These are phyloP conservation scores for Globisporangium irregulare DNA, from an alignment of 352 stramenopile genomes.

Conservation along the genomic window DNA sequence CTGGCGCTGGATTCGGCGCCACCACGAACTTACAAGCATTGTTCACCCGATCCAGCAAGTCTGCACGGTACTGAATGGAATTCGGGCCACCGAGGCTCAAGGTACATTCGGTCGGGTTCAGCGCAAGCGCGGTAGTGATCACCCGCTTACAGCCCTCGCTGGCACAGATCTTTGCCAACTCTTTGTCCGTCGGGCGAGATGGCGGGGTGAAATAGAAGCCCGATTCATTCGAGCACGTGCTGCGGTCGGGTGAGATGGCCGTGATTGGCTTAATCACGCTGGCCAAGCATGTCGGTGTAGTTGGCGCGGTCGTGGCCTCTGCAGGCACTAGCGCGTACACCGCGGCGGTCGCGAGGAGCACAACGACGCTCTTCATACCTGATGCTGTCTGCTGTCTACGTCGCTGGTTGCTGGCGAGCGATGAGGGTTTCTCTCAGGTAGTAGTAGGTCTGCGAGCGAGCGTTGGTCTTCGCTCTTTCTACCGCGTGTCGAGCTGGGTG, in stretches of 20 bases:
- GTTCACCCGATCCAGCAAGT: constrained; percentile 15
- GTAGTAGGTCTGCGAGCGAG: not conserved
- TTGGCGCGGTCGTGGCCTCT: not conserved
- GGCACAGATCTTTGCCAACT: constrained; percentile 14
- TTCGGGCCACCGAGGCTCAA: not conserved
- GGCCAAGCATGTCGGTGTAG: not conserved
- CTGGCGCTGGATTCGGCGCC: not conserved
- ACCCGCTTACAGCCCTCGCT: constrained; percentile 2
- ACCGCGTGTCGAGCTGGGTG: constrained; percentile 2
- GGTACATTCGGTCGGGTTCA: constrained; percentile 17
- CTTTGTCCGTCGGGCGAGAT: not conserved
- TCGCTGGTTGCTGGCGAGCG: not conserved
- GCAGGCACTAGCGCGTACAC: not conserved
- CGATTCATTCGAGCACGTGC: constrained; percentile 8
- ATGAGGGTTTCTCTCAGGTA: too few relatives aligned
- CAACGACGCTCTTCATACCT: not conserved
- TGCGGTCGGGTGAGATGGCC: constrained; percentile 10
- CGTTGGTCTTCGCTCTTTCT: not conserved
- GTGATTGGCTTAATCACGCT: constrained; percentile 7
- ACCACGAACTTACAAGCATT: constrained; percentile 13
- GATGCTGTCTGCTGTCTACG: not conserved
- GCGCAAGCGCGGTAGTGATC: not conserved
- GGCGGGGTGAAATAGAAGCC: constrained; percentile 9
- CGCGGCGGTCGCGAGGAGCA: not conserved
- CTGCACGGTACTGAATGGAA: constrained; percentile 12